These are phyloP conservation scores for Magnaporthiopsis poae DNA, from an alignment of 2,329 filamentous ascomycete genomes.

Conservation along the genomic window DNA sequence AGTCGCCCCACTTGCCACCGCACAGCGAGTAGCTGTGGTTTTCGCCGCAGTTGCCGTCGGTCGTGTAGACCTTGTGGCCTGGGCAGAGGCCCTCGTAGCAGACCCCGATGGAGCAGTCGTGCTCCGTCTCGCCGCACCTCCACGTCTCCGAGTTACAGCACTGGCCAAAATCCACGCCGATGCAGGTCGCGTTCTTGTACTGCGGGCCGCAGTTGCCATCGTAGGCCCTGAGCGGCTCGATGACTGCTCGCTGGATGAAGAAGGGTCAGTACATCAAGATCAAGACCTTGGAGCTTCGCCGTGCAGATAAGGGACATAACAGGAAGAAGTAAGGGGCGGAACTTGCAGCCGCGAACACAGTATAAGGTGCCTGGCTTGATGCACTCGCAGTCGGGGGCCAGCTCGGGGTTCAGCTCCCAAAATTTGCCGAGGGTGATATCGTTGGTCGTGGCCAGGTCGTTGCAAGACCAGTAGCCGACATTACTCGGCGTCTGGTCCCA, in stretches of 20 bases:
- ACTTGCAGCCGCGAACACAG: slow-evolving; percentile 12
- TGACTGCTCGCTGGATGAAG: slow-evolving; percentile 11
- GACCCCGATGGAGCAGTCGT: slow-evolving; percentile 3
- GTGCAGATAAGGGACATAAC: too few species aligned
- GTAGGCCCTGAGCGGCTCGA: slow-evolving; percentile 17
- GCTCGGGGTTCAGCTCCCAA: slow-evolving; percentile 9
- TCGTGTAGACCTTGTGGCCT: slow-evolving; percentile 1
- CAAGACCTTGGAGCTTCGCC: too few species aligned
- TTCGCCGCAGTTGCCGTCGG: slow-evolving; percentile 1
- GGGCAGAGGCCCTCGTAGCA: slow-evolving; percentile 5
- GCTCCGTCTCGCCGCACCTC: slow-evolving; percentile 19
- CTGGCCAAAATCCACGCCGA: slow-evolving; percentile 16
- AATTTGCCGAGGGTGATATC: slow-evolving; percentile 6
- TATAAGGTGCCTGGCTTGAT: slow-evolving; percentile 9
- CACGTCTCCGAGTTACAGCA: slow-evolving; percentile 25
- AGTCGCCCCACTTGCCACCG: slow-evolving; percentile 4
- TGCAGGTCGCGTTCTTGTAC: slow-evolving; percentile 23
- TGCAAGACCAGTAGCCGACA: slow-evolving; percentile 10
- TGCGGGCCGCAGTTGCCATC: slow-evolving; percentile 23
- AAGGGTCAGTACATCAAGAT: too few species aligned
- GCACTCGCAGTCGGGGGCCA: slow-evolving; percentile 8
- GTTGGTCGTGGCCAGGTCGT: neutral
- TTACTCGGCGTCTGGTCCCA: slow-evolving; percentile 1
- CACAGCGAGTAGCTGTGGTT: neutral
- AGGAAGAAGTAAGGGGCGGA: neutral